These are phyloP conservation scores for Suhomyces kunorum DNA, from an alignment of 1,139 yeast species.

Conservation along the genomic window DNA sequence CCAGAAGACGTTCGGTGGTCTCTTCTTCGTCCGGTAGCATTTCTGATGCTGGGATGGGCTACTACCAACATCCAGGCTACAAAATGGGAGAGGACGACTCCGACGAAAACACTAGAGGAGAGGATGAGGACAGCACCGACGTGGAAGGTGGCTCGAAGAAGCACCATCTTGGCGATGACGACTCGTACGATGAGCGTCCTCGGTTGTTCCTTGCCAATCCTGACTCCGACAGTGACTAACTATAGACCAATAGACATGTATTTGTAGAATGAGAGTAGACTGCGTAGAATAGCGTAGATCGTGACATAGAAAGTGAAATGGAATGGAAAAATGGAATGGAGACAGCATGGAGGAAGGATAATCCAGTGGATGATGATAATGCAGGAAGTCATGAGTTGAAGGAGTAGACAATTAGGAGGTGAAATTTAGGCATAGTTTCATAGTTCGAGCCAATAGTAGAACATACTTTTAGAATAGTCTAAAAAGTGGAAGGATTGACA, in stretches of 20 bases:
- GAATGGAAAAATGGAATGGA: too few relatives aligned
- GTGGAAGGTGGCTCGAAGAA: constrained; percentile 10
- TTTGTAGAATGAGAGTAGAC: too few relatives aligned
- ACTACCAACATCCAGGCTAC: constrained; percentile 48
- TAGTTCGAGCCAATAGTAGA: too few relatives aligned
- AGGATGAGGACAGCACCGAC: constrained; percentile 22
- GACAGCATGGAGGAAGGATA: too few relatives aligned
- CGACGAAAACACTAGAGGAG: constrained; percentile 19
- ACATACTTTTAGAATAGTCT: too few relatives aligned
- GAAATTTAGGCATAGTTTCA: too few relatives aligned
- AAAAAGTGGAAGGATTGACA: too few relatives aligned
- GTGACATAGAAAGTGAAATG: too few relatives aligned
- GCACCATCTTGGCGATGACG: constrained; percentile 16
- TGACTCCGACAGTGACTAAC: constrained; percentile 41
- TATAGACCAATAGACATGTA: not conserved
- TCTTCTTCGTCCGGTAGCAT: constrained; percentile 31
- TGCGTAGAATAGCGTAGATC: too few relatives aligned
- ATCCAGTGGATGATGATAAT: too few relatives aligned
- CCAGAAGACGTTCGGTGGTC: constrained; percentile 22
- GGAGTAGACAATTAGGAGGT: too few relatives aligned
- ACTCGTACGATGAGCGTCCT: constrained; percentile 41
- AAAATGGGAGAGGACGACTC: constrained; percentile 31
- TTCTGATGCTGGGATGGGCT: constrained; percentile 30
- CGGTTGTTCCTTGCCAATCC: constrained; percentile 73
- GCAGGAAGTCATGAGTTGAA: too few relatives aligned